Conservation (phyloP, 1,284 basidiomycete genomes). For the Rhodotorula sp. region DNA sequence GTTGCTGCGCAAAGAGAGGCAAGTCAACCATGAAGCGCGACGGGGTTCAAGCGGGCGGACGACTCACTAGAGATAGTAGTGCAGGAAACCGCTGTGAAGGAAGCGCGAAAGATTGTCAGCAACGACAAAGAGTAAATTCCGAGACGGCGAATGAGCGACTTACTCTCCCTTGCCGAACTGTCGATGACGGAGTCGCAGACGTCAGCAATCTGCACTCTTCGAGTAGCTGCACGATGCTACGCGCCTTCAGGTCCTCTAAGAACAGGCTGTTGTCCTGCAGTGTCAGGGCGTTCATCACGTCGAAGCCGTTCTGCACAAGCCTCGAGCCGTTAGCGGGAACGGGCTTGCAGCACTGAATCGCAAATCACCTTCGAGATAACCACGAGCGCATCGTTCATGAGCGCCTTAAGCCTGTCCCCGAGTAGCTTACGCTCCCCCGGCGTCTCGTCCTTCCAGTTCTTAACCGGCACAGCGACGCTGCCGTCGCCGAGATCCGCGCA, state of each 20-base stretch:
- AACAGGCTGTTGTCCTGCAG: slow-evolving; percentile 89
- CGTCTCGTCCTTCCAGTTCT: slow-evolving; percentile 51
- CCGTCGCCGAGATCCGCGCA: slow-evolving; percentile 36
- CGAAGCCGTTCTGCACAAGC: slow-evolving; percentile 67
- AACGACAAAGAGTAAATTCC: neutral
- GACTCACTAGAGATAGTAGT: slow-evolving; percentile 40
- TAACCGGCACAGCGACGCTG: slow-evolving; percentile 26
- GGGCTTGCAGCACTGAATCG: too few species aligned
- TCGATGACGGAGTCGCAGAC: too few species aligned
- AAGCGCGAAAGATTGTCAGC: neutral
- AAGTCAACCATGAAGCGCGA: neutral
- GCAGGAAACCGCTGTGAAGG: slow-evolving; percentile 31
- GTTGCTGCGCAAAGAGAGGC: slow-evolving; percentile 24
- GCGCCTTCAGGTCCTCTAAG: slow-evolving; percentile 62
- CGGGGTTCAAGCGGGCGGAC: neutral
- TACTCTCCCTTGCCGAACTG: slow-evolving; percentile 33
- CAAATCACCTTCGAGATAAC: slow-evolving; percentile 40
- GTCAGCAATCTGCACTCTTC: too few species aligned
- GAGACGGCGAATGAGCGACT: neutral
- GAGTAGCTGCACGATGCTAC: neutral
- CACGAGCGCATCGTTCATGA: slow-evolving; percentile 55
- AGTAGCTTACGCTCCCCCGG: slow-evolving; percentile 62
- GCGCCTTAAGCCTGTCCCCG: slow-evolving; percentile 66
- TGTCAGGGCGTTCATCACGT: slow-evolving; percentile 93
- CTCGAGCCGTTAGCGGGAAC: neutral